A percentile compares a stretch with the other conserved stretches of the same genome.
Evolutionary conservation across 441 rosid species (phyloP).

Genomic region (Pelargonium exstipulatum): DNA sequence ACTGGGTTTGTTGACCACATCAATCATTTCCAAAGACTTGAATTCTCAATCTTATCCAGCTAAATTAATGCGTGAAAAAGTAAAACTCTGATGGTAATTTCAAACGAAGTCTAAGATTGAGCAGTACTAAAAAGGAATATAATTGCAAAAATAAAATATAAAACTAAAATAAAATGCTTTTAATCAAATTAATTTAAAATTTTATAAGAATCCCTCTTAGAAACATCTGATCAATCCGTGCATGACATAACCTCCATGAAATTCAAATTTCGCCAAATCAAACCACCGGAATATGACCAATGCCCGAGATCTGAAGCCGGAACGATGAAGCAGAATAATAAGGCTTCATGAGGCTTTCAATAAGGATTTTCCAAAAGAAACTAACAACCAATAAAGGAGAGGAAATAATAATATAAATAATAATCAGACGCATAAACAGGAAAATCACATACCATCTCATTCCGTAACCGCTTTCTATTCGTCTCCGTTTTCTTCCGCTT

Average conservation of each 20-base stretch:
- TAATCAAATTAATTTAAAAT: background rate
- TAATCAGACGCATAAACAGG: slow-evolving; percentile 8
- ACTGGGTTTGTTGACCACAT: slow-evolving; percentile 18
- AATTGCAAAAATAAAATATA: background rate
- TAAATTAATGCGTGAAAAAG: slow-evolving; percentile 11
- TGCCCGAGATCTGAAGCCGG: slow-evolving; percentile 51
- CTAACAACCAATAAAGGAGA: background rate
- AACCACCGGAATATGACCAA: slow-evolving; percentile 19
- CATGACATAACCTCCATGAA: background rate
- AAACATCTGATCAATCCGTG: background rate
- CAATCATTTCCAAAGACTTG: slow-evolving; percentile 11
- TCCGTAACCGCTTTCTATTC: slow-evolving; percentile 41
- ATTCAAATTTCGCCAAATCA: background rate
- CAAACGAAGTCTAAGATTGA: background rate
- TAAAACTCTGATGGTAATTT: background rate
- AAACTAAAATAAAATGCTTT: background rate
- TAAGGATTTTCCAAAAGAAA: slow-evolving; percentile 7
- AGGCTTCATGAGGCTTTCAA: slow-evolving; percentile 17
- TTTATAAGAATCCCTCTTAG: background rate
- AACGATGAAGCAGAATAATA: slow-evolving; percentile 22
- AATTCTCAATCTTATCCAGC: slow-evolving; percentile 16
- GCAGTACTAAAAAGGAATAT: background rate
- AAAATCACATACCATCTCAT: slow-evolving; percentile 76
- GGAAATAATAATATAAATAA: background rate
- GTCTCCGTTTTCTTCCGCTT: slow-evolving; percentile 52